Conservation (phyloP, 2,329 filamentous ascomycete species). For the Cladosporium cucumerinum region DNA sequence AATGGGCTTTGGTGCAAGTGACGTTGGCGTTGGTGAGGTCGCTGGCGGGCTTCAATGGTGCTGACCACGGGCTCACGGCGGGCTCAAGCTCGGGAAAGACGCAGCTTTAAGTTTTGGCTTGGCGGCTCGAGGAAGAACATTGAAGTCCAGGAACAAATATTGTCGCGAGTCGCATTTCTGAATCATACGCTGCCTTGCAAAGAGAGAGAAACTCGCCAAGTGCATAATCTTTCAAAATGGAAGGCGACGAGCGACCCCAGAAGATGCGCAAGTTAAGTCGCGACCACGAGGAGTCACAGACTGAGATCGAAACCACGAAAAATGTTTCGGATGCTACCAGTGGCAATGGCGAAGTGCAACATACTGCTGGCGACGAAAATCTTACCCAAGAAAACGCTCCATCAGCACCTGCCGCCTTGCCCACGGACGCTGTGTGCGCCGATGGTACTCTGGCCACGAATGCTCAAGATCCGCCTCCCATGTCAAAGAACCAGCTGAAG, state of each 20-base stretch:
- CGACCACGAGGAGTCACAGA: conserved; percentile 18
- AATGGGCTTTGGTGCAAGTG: conserved; percentile 13
- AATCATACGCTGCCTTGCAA: background rate
- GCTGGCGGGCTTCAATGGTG: conserved; percentile 9
- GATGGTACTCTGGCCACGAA: background rate
- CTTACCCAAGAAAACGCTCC: background rate
- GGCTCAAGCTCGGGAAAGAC: conserved; percentile 5
- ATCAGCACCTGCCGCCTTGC: background rate
- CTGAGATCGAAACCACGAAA: background rate
- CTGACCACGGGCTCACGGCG: conserved; percentile 11
- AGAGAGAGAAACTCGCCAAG: background rate
- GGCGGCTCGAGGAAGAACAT: background rate
- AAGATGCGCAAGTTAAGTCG: conserved; percentile 55
- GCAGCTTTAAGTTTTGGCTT: conserved; percentile 1
- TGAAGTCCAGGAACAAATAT: background rate
- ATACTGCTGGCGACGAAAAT: background rate
- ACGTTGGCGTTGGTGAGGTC: conserved; percentile 11
- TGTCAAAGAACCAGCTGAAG: conserved; percentile 87
- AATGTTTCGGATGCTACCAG: background rate
- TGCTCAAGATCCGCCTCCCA: conserved; percentile 20
- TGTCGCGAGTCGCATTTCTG: background rate
- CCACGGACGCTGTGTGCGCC: background rate
- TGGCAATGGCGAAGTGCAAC: background rate
- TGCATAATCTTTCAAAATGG: conserved; percentile 42
- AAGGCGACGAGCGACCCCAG: conserved; percentile 52